Percentiles rank a stretch among this genome's conserved stretches.
These are phyloP conservation scores for Madurella fahalii DNA, from an alignment of 2,329 filamentous ascomycete genomes.

Conservation along the genomic window DNA sequence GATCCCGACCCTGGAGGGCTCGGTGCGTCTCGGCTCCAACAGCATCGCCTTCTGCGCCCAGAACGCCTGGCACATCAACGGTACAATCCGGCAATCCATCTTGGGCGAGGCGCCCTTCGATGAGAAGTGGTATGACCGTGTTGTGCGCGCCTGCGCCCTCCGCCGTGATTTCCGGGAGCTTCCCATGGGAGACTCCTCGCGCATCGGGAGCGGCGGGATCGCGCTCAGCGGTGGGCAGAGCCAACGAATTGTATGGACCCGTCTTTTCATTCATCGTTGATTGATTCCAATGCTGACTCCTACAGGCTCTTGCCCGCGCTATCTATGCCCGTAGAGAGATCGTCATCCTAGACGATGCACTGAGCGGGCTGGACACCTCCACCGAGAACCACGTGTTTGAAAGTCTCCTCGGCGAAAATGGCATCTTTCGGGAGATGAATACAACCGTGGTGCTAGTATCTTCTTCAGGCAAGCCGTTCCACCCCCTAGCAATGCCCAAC, in stretches of 20 bases:
- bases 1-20: conserved; percentile 26
- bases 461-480: conserved; percentile 31
- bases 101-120: conserved; percentile 30
- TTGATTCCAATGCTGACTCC: neutral
- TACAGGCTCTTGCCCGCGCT: conserved; percentile 41
- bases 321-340: conserved; percentile 39
- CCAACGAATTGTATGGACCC: conserved; percentile 26
- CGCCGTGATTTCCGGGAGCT: conserved; percentile 26
- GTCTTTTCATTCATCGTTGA: neutral
- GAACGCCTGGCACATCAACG: conserved; percentile 41
- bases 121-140: conserved; percentile 28
- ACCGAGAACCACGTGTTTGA: conserved; percentile 42
- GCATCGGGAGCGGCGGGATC: conserved; percentile 28
- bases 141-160: conserved; percentile 29
- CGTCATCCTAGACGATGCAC: conserved; percentile 44
- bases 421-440: conserved; percentile 37
- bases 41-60: conserved; percentile 42
- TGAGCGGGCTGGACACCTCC: conserved; percentile 42
- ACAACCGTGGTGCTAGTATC: conserved; percentile 43
- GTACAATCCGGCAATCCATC: conserved; percentile 38
- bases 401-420: conserved; percentile 37
- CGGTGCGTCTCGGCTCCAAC: conserved; percentile 23
- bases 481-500: neutral
- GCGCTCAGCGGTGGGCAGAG: conserved; percentile 31
- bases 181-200: conserved; percentile 25